Conservation (phyloP, 1,284 basidiomycete species). For the Pseudozyma hubeiensis region DNA sequence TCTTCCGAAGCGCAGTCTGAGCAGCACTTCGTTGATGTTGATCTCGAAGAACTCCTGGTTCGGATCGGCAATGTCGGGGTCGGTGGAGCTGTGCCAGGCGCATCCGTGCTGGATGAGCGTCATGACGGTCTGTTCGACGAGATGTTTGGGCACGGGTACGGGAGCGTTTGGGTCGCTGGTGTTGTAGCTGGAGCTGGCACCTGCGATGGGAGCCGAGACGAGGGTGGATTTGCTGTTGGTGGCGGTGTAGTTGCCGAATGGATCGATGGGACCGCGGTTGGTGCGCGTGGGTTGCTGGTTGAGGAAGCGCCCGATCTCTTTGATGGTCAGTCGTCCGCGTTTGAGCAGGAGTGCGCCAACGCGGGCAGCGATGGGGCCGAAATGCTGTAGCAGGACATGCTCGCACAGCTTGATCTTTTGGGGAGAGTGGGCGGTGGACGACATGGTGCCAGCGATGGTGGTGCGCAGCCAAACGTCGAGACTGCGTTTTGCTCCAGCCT, state of each 20-base stretch:
- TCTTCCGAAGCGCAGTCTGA: slow-evolving; percentile 66
- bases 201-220: slow-evolving; percentile 35
- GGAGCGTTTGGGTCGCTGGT: slow-evolving; percentile 74
- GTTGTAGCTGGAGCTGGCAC: slow-evolving; percentile 41
- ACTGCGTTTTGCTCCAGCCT: not conserved
- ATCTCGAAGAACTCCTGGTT: slow-evolving; percentile 69
- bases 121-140: slow-evolving; percentile 80
- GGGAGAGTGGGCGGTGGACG: slow-evolving; percentile 51
- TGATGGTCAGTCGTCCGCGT: slow-evolving; percentile 82
- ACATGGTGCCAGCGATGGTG: slow-evolving; percentile 16
- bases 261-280: slow-evolving; percentile 41
- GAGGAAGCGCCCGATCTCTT: slow-evolving; percentile 68
- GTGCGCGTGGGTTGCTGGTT: slow-evolving; percentile 41
- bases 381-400: slow-evolving; percentile 81
- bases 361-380: slow-evolving; percentile 79
- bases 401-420: slow-evolving; percentile 74
- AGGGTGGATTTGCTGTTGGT: slow-evolving; percentile 28
- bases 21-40: slow-evolving; percentile 68
- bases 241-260: slow-evolving; percentile 23
- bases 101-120: slow-evolving; percentile 89
- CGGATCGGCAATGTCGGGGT: slow-evolving; percentile 35
- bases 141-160: slow-evolving; percentile 74
- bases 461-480: not conserved
- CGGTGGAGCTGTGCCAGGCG: slow-evolving; percentile 66
- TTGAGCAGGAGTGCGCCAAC: slow-evolving; percentile 84